Conservation (phyloP, 768 basidiomycete species). For the Amyloporia xantha region DNA sequence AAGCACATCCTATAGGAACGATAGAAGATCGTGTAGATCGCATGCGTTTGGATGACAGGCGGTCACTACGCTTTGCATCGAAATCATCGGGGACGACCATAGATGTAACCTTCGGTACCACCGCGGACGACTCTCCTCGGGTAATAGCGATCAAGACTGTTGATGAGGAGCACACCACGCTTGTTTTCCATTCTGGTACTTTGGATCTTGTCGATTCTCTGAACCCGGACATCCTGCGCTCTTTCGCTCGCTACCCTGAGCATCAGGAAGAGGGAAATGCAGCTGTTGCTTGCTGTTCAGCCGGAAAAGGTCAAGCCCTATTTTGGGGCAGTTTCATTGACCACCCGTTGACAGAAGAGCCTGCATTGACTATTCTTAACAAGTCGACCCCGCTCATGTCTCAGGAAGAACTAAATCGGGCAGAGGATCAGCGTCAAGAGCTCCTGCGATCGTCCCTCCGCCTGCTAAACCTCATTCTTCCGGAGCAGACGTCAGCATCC, state of each 20-base stretch:
- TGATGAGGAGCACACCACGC: not conserved
- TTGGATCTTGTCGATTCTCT: not conserved
- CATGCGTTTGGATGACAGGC: not conserved
- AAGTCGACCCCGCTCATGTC: not conserved
- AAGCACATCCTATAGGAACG: not conserved
- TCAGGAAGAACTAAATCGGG: slow-evolving; percentile 7
- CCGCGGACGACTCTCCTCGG: not conserved
- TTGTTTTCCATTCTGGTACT: not conserved
- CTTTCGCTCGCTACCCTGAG: not conserved
- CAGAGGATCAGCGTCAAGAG: slow-evolving; percentile 15
- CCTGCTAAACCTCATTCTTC: slow-evolving; percentile 36
- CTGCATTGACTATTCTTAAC: slow-evolving; percentile 21
- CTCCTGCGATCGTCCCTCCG: slow-evolving; percentile 29
- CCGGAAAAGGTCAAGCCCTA: slow-evolving; percentile 24
- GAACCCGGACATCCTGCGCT: too few species aligned
- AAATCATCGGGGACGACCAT: not conserved
- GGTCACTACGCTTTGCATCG: not conserved
- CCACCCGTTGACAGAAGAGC: slow-evolving; percentile 37
- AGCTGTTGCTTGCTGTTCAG: not conserved
- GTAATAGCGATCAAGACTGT: not conserved
- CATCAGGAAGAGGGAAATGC: not conserved
- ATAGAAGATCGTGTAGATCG: not conserved
- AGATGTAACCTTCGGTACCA: not conserved
- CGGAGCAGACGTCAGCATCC: slow-evolving; percentile 17
- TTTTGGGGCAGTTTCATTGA: slow-evolving; percentile 58